These are phyloP conservation scores for Dioscorea dumetorum DNA, from an alignment of 106 monocot genomes.

Conservation along the genomic window DNA sequence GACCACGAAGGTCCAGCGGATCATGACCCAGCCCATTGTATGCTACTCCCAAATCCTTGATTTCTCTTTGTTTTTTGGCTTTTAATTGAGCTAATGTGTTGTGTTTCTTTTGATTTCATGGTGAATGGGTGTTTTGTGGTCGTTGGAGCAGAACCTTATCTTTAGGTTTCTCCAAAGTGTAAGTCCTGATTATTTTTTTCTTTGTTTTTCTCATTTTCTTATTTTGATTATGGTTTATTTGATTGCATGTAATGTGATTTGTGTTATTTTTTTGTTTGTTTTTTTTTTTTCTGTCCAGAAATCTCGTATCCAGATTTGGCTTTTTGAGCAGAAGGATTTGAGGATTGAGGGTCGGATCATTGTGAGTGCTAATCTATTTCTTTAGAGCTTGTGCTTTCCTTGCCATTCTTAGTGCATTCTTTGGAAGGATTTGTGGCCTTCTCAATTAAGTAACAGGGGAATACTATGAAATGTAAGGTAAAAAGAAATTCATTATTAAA, in stretches of 20 bases:
- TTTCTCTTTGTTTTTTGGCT: not conserved
- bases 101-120: not conserved
- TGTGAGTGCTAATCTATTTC: constrained; percentile 19
- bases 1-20: constrained; percentile 75
- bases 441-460: too few species aligned
- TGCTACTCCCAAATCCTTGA: not conserved
- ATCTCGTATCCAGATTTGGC: constrained; percentile 84
- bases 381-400: too few species aligned
- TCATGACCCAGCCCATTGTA: constrained; percentile 89
- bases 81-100: not conserved
- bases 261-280: not conserved
- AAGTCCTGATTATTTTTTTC: constrained; percentile 5
- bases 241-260: not conserved
- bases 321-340: constrained; percentile 81
- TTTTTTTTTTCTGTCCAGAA: constrained; percentile 39
- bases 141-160: constrained; percentile 61
- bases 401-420: too few species aligned
- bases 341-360: constrained; percentile 83
- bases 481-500: too few species aligned
- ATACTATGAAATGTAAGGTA: too few species aligned
- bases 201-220: not conserved
- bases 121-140: constrained; percentile 3
- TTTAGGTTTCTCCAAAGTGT: constrained; percentile 98
- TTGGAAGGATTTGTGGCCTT: too few species aligned
- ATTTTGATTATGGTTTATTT: not conserved